These are phyloP conservation scores for Lasiodiplodia sp. DNA, from an alignment of 2,329 filamentous ascomycete genomes.

Conservation along the genomic window DNA sequence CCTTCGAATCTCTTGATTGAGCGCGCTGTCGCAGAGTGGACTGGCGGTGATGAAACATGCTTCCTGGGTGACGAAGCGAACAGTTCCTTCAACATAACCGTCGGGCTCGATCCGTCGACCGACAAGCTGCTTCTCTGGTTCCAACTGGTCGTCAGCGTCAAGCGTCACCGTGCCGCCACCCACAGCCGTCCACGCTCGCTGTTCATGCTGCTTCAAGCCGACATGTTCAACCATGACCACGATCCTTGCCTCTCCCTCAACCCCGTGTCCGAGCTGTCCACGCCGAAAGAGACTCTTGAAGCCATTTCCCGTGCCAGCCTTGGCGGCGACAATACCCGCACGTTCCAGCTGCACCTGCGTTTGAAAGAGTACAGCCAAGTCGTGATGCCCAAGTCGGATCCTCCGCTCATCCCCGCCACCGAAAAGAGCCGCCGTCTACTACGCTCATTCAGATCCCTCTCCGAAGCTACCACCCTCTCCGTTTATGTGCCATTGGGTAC, in stretches of 20 bases:
- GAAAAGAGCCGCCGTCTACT: not conserved
- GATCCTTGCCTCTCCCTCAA: not conserved
- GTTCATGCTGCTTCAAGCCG: not conserved
- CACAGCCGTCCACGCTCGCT: not conserved
- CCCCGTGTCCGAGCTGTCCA: not conserved
- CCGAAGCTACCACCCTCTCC: not conserved
- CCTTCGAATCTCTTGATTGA: not conserved
- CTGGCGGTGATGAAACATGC: not conserved
- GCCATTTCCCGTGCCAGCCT: not conserved
- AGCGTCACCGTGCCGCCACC: not conserved
- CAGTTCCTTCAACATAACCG: slow-evolving; percentile 1
- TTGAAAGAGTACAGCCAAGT: not conserved
- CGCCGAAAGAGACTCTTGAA: not conserved
- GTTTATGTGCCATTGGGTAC: not conserved
- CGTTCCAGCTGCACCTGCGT: not conserved
- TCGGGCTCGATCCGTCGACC: not conserved
- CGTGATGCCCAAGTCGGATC: slow-evolving; percentile 11
- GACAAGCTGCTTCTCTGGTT: slow-evolving; percentile 7
- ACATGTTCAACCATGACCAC: not conserved
- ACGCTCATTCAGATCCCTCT: not conserved
- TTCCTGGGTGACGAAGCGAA: not conserved
- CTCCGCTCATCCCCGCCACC: not conserved
- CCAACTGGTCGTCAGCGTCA: slow-evolving; percentile 9
- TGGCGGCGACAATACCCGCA: not conserved
- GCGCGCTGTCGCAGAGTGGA: slow-evolving; percentile 13